Conservation (phyloP, 2,329 filamentous ascomycete species). For the Sclerotinia spermophila region DNA sequence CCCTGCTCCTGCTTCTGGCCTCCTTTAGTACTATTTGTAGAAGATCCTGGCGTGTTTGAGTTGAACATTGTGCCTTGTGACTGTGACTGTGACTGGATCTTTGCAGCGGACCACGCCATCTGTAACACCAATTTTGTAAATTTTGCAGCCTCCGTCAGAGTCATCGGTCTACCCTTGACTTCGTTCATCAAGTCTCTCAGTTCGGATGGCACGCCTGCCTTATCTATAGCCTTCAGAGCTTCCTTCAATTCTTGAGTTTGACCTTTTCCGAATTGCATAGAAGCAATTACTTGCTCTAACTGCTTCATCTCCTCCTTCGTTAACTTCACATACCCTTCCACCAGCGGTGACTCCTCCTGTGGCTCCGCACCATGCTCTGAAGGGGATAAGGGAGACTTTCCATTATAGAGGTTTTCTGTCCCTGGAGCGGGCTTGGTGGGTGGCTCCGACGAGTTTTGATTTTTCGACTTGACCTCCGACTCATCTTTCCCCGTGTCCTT, state of each 20-base stretch:
- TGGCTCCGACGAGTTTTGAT: slow-evolving; percentile 37
- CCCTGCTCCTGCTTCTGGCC: slow-evolving; percentile 20
- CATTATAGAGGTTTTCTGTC: slow-evolving; percentile 45
- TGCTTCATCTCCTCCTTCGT: slow-evolving; percentile 53
- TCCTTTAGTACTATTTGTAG: not conserved
- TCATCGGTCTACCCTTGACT: slow-evolving; percentile 31
- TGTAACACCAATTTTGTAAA: slow-evolving; percentile 38
- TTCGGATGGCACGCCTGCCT: slow-evolving; percentile 64
- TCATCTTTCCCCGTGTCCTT: slow-evolving; percentile 27
- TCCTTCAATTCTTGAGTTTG: slow-evolving; percentile 59
- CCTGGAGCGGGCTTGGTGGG: slow-evolving; percentile 38
- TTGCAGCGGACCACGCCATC: slow-evolving; percentile 34
- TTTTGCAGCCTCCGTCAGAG: slow-evolving; percentile 32
- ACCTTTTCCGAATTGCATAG: slow-evolving; percentile 55
- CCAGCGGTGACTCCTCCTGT: slow-evolving; percentile 31
- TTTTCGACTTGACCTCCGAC: slow-evolving; percentile 31
- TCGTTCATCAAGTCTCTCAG: slow-evolving; percentile 41
- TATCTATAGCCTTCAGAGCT: slow-evolving; percentile 59
- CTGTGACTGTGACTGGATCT: slow-evolving; percentile 29
- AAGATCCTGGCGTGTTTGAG: slow-evolving; percentile 21
- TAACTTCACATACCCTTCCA: slow-evolving; percentile 40
- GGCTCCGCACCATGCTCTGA: slow-evolving; percentile 29
- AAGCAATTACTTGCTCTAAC: slow-evolving; percentile 54
- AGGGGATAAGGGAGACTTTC: slow-evolving; percentile 40
- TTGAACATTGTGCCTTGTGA: slow-evolving; percentile 33